phyloP scores from a whole-genome alignment of 1,284 basidiomycete species.

The Laetiporus sulphureus region DNA sequence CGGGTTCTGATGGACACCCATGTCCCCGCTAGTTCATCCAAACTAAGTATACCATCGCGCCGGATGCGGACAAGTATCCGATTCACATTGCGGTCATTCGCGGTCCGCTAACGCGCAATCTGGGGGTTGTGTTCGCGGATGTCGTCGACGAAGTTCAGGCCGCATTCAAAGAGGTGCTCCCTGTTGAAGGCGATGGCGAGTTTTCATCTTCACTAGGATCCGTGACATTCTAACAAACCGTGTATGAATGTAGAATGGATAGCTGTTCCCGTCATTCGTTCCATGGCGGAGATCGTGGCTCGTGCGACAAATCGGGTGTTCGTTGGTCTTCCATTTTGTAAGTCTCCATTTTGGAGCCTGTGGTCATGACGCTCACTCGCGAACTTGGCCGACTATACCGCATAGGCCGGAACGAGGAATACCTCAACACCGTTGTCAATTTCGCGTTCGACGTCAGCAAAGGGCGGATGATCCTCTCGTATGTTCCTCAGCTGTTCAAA shows the following conservation, averaged over 20 bases:
- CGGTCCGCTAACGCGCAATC: no score
- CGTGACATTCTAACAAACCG: neutral
- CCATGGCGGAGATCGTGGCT: slow-evolving; percentile 18
- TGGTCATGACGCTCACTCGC: neutral
- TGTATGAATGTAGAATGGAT: slow-evolving; percentile 15
- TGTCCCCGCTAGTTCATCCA: neutral
- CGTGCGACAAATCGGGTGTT: slow-evolving; percentile 22
- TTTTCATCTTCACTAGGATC: neutral
- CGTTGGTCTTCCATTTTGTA: slow-evolving; percentile 22
- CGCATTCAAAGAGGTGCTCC: slow-evolving; percentile 9
- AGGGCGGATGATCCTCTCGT: slow-evolving; percentile 24
- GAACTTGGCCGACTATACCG: no score
- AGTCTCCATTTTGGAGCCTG: slow-evolving; percentile 3
- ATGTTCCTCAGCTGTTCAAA: slow-evolving; percentile 32
- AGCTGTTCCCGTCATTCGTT: slow-evolving; percentile 7
- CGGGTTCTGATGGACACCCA: neutral
- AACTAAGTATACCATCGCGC: slow-evolving; percentile 4
- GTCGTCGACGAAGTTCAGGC: no score
- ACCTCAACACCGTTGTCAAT: slow-evolving; percentile 28
- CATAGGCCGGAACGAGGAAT: slow-evolving; percentile 31
- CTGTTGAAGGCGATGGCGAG: slow-evolving; percentile 7
- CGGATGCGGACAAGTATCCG: no score
- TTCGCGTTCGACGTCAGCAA: slow-evolving; percentile 32
- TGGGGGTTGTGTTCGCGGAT: no score
- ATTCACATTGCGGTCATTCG: no score